Base-by-base conservation (phyloP, 371 early-diverging fungal species). In the Apophysomyces variabilis region DNA sequence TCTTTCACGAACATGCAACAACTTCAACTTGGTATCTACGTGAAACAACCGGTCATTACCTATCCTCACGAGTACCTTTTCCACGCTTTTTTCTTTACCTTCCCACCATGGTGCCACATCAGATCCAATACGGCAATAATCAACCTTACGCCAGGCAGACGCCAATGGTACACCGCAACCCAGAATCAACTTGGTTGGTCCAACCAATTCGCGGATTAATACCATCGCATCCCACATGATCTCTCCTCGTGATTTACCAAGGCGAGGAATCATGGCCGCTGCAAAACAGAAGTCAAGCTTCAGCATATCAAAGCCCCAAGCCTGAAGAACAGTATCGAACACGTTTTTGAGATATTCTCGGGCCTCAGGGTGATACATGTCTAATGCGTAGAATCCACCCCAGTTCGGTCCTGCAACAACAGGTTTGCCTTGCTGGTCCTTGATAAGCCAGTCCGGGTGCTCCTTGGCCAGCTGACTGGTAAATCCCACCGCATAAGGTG, bases 151-250 rank as follows among this genome's bases (percentile, higher is more conserved):
- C 67, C 82, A 86, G 1, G 84, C 75, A 16, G 80, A 61, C 0
- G 82, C 88, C 16, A 87, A 68, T 11, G 88, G 88, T 2, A 83
- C 85, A 46, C 88, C 88, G 63, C 88, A 87, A 1, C 86, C 88
- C 13, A 87, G 67, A 8, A 87, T 71, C 21, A 85, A 61, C 43
- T 79, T 82, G 3, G 84, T 79, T 3, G 84, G 73, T 3, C 86
- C 85, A 1, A 76, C 79, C 58, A 85, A 63, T 41, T 78, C 78
- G 14, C 86, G 86, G 7, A 84, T 68, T 46, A 86, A 67, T 7
- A 79, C 82, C 83, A 85, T 80, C 1, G 86, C 83, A 58, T 87
- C 88, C 77, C 80, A 85, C 88, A 86, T 85, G 58, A 85, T 82
- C 64, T 87, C 83, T 37, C 85, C 86, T 9, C 86, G 78, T 3